A percentile compares a stretch with the other conserved stretches of the same genome.
Conservation (phyloP, 192 early-diverging fungal species). For the Coemansia javaensis region DNA sequence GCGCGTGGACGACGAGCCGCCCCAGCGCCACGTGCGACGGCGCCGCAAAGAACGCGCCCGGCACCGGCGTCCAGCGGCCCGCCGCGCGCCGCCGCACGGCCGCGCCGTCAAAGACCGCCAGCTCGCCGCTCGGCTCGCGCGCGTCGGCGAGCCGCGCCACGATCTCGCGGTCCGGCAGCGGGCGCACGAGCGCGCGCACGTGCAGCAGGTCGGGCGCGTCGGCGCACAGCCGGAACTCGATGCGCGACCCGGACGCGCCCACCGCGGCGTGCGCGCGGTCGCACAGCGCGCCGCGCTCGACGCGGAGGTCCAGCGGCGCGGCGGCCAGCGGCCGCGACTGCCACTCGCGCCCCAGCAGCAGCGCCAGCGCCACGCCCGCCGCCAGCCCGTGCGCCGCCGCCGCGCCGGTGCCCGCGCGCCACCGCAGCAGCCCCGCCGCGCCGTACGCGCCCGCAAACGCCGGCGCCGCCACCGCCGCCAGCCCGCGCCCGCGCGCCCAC, state of each 20-base stretch:
- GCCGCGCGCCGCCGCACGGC: slow-evolving; percentile 9
- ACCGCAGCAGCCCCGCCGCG: slow-evolving; percentile 9
- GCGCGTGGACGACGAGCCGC: slow-evolving; percentile 18
- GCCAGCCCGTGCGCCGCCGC: slow-evolving; percentile 5
- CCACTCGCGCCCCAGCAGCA: slow-evolving; percentile 17
- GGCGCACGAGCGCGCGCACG: background rate
- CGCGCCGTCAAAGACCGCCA: slow-evolving; percentile 32
- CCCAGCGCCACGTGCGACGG: slow-evolving; percentile 23
- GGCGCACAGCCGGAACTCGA: slow-evolving; percentile 23
- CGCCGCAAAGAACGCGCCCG: slow-evolving; percentile 38
- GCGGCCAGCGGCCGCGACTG: slow-evolving; percentile 22
- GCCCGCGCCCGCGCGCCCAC: slow-evolving; percentile 20
- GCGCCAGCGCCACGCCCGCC: slow-evolving; percentile 3
- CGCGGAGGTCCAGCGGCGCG: background rate
- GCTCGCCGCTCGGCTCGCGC: background rate
- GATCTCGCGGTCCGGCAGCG: slow-evolving; percentile 29
- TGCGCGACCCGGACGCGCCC: background rate
- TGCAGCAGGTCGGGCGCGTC: slow-evolving; percentile 17
- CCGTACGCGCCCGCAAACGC: slow-evolving; percentile 6
- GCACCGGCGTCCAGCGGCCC: slow-evolving; percentile 30
- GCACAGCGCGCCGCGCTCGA: slow-evolving; percentile 17
- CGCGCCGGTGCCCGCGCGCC: slow-evolving; percentile 2
- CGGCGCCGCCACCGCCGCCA: slow-evolving; percentile 6
- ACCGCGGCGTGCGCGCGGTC: slow-evolving; percentile 15
- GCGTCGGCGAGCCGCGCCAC: slow-evolving; percentile 19